Base-by-base conservation (phyloP, 2,329 filamentous ascomycete species). In the Aspergillus fructus region DNA sequence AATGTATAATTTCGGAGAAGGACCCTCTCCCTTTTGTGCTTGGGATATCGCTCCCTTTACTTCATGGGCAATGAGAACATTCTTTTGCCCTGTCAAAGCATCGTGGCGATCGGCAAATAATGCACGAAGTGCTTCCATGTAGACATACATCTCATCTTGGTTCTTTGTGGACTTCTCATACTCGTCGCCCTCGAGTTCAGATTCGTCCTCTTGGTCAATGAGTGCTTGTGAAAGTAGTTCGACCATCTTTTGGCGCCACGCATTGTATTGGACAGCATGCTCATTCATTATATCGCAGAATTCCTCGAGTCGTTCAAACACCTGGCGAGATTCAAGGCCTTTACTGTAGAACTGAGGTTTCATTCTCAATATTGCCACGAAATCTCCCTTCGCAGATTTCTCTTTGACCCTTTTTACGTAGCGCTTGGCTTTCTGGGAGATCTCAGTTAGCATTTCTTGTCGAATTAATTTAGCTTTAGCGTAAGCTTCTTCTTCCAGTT, bases 91-190 rank as follows among this genome's bases (percentile, higher is more conserved):
- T 2, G 88, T 89, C 15, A 97, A 80, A 27, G 87, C 85, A 61
- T 89, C 85, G 61, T 89, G 85, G 12, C 93, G 86, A 73, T 97
- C 93, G 6, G 90, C 88, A 56, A 94, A 83, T 48, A 89, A 81
- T 0, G 89, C 85, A 58, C 91, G 84, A 27, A 97, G 79, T 8
- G 85, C 87, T 69, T 92, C 87, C 57, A 96, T 89, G 68, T 96
- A 96, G 6, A 90, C 90, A 74, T 93, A 90, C 42, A 97, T 84
- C 69, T 96, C 87, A 60, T 97, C 93, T 74, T 97, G 93, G 46
- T 88, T 83, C 71, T 90, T 90, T 0, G 92, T 91, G 0, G 93
- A 96, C 33, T 90, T 85, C 64, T 91, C 89, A 61, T 96, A 94
- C 71, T 97, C 94, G 58, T 97, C 89, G 23, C 94, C 94, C 11